Evolutionary conservation across 345 rosid genomes (phyloP).

Genomic region (Salix caprea): DNA sequence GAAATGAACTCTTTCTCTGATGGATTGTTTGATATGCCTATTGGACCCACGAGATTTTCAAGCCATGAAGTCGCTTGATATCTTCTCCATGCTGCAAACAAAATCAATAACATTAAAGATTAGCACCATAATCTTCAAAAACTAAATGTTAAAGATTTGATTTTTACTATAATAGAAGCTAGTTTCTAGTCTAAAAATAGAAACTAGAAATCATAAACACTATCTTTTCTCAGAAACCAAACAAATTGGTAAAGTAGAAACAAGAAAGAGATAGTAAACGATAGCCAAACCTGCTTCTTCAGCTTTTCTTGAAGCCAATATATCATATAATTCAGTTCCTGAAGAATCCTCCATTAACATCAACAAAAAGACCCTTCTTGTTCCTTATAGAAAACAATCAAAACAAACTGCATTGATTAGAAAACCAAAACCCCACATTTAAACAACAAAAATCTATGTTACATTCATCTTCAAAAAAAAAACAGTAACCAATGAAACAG

Average conservation of each 20-base stretch:
- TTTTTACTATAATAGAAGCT: background rate
- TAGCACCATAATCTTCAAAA: background rate
- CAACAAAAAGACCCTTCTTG: background rate
- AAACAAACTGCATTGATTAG: background rate
- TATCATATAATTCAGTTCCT: conserved; percentile 52
- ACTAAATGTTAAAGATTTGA: background rate
- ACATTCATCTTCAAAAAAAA: background rate
- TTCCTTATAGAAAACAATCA: background rate
- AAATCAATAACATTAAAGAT: background rate
- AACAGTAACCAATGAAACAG: background rate
- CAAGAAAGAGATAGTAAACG: background rate
- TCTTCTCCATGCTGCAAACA: conserved; percentile 62
- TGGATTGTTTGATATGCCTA: conserved; percentile 53
- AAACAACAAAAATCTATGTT: background rate
- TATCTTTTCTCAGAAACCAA: background rate
- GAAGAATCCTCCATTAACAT: conserved; percentile 39
- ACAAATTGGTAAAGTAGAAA: background rate
- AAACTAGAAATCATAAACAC: background rate
- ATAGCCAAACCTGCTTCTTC: conserved; percentile 70
- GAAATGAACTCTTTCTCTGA: conserved; percentile 84
- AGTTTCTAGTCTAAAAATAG: background rate
- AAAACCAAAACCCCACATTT: background rate
- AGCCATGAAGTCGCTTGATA: conserved; percentile 76
- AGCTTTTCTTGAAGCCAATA: conserved; percentile 84
- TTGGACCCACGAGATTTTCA: conserved; percentile 56